phyloP scores from a whole-genome alignment of 2,329 filamentous ascomycete genomes.

The Diatrype stigma region DNA sequence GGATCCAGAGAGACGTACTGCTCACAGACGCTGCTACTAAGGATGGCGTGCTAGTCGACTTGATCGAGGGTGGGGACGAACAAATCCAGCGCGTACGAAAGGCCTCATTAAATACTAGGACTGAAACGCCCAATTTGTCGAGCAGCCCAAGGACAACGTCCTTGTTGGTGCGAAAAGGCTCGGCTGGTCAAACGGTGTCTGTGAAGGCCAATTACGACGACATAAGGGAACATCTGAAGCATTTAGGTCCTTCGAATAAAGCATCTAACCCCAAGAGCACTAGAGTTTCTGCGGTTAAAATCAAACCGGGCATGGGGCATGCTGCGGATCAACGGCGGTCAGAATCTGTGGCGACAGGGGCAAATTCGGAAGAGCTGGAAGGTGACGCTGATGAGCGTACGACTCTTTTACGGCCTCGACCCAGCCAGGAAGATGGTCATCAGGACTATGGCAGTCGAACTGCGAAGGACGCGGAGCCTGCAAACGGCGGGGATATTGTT shows the following conservation, averaged over 20 bases:
- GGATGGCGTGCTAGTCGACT: constrained; percentile 37
- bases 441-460: constrained; percentile 46
- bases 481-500: constrained; percentile 14
- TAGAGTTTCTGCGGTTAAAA: constrained; percentile 60
- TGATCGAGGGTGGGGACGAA: constrained; percentile 30
- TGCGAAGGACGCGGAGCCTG: constrained; percentile 9
- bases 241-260: constrained; percentile 63
- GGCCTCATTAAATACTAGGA: constrained; percentile 33
- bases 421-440: constrained; percentile 59
- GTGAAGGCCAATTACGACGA: constrained; percentile 59
- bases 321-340: constrained; percentile 15
- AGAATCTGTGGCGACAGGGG: constrained; percentile 17
- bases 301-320: constrained; percentile 45
- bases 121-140: constrained; percentile 36
- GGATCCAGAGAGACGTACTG: constrained; percentile 42
- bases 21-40: constrained; percentile 23
- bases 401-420: constrained; percentile 44
- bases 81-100: constrained; percentile 24
- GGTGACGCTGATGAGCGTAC: constrained; percentile 36
- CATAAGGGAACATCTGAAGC: constrained; percentile 59
- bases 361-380: constrained; percentile 11
- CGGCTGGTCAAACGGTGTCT: constrained; percentile 48
- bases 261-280: constrained; percentile 61
- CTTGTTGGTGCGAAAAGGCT: constrained; percentile 56
- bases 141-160: constrained; percentile 50